Conservation (phyloP, 345 rosid species). For the Sisymbrium irio region DNA sequence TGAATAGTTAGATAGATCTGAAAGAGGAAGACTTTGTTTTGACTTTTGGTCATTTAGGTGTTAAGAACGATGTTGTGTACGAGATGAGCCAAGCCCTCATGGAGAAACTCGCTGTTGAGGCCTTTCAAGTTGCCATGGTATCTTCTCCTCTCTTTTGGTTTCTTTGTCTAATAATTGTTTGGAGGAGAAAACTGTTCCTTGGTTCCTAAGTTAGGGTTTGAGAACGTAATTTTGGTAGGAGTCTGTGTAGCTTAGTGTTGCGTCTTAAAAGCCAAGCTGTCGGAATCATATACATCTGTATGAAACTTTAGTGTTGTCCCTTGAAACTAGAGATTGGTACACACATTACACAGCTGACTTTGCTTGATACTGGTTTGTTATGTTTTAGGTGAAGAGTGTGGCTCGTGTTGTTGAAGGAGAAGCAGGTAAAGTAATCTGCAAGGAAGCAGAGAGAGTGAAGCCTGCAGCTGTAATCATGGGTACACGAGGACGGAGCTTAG, state of each 20-base stretch:
- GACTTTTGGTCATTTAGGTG: slow-evolving; percentile 20
- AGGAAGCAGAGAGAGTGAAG: slow-evolving; percentile 72
- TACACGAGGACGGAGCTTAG: slow-evolving; percentile 80
- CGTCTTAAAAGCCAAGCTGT: too few relatives aligned
- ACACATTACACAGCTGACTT: neutral
- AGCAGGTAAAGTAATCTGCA: slow-evolving; percentile 70
- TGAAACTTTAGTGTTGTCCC: neutral
- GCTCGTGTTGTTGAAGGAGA: slow-evolving; percentile 86
- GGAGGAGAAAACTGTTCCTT: slow-evolving; percentile 10
- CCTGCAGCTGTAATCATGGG: slow-evolving; percentile 94
- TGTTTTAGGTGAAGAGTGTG: slow-evolving; percentile 50
- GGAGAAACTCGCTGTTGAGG: slow-evolving; percentile 86
- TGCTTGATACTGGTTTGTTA: slow-evolving; percentile 5
- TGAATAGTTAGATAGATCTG: neutral
- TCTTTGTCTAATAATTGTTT: neutral
- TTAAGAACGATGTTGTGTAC: slow-evolving; percentile 55
- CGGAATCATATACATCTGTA: too few relatives aligned
- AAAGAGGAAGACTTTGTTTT: neutral
- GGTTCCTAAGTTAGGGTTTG: slow-evolving; percentile 18
- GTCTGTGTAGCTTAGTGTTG: neutral
- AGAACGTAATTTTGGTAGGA: neutral
- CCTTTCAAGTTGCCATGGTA: slow-evolving; percentile 74
- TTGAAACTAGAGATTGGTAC: too few relatives aligned
- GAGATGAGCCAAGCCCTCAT: slow-evolving; percentile 58
- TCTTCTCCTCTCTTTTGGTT: neutral